Base-by-base conservation (phyloP, 1,284 basidiomycete species). In the Pterulicium gracile region DNA sequence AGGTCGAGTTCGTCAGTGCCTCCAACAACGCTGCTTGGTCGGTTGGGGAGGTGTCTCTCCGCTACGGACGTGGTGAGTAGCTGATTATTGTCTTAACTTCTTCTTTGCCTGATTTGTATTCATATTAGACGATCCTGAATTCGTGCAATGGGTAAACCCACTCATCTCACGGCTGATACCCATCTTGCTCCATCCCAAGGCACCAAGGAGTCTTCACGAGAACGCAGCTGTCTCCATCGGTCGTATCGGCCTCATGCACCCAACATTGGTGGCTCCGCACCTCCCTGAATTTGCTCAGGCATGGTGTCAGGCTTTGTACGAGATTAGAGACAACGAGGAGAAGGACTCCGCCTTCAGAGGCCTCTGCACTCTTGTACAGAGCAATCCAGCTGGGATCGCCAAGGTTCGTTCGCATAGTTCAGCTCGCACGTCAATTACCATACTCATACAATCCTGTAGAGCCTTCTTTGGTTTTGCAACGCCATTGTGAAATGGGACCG, bases 11-110 rank as follows among this genome's bases (percentile, higher is more conserved):
- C 60, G 81, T 98, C 51, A 93, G 88, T 53, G 96, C 96, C 10
- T 96, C 92, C 65, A 99, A 99, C 68, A 99, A 99, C 60, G 96
- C 96, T n/a, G 94, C 95, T 1, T 99, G 96, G 96, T 93, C 92
- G 15, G 92, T 95, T 12, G 96, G 96, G 42, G 96, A 99, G 66
- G 90, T 98, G 42, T 91, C 96, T 5, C 66, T 94, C 54, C 83
- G 90, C 45, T 92, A 88, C 59, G 85, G 86, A 39, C 71, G 77
- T 56, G 77, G 86, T 85, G 58, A 51, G 75, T 60, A 20, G 51
- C 23, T 50, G n/a, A 32, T 42, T 44, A 19, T 15, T 20, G 12
- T 40, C 41, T 44, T 35, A 13, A 13, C 27, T 42, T 10, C 34
- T 44, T 49, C n/a, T 32, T 24, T 20, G 17, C 21, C 43, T 43